Evolutionary conservation across 2,329 filamentous ascomycete species (phyloP), one percentile per base, ranked within the genome.

Genomic region (Fusarium sp.): DNA sequence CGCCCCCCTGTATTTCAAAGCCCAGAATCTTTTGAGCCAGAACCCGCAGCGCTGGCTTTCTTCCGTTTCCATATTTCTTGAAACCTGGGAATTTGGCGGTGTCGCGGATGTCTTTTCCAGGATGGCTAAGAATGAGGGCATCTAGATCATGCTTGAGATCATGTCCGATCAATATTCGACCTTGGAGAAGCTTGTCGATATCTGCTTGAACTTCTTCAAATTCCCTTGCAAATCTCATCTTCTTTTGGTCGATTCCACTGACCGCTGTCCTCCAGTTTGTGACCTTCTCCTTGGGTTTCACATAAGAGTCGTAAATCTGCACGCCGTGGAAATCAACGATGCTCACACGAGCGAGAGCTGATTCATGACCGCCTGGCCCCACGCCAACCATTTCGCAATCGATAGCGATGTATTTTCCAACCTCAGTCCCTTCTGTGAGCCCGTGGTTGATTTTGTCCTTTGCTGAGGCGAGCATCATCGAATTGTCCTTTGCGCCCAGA

Each of bases 341-440:
- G 79, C 93, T 97, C 61, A 95, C 94, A 51, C 96, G 90, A 3
- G 96, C 96, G 48, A 99, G 89, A 1, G 91, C 91, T 39, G 94
- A 95, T 78, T 91, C 89, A 72, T 91, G 86, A 28, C 90, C 88
- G 56, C 90, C 90, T 2, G 89, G 89, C 1, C 92, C 93, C 18
- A 97, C 90, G 53, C 95, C 96, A 31, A 99, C 96, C 96, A 99
- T 99, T 84, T 99, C 96, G 82, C 96, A 99, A 84, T 99, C 96
- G 51, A 99, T 90, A 26, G 93, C 93, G 45, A 99, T 85, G 81
- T 97, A 99, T 86, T 96, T 97, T 57, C 95, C 96, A 26, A 95
- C 85, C 59, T 94, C 89, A 39, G 92, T 83, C 11, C 87, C 89
- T 30, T 85, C 81, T 4, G 89, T 87, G 7, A 90, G 84, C 2